Evolutionary conservation across 2,329 filamentous ascomycete species (phyloP), one percentile per base, ranked within the genome.

Genomic region (Penicillium sp.): DNA sequence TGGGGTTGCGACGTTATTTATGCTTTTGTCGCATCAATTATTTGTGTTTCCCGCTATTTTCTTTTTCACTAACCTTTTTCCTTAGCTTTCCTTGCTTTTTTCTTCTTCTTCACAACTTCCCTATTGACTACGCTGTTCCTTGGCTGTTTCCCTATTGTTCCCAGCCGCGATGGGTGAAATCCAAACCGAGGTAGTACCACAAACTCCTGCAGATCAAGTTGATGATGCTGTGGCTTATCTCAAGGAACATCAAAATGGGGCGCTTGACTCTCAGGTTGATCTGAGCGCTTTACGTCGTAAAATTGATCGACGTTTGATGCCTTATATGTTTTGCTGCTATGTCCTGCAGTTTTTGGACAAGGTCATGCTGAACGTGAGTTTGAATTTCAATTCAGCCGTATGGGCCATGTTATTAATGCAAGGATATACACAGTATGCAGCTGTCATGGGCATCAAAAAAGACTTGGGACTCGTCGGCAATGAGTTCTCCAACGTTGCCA

Each of bases 401-500:
- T 19, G 7, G 9, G 9, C n/a, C 21, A 19, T 38, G 6, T n/a
- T 7, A 12, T 36, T 57, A 51, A 52, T 12, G 17, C 12, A 21
- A 29, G n/a, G 31, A 38, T 44, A 6, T 33, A 10, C 10, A n/a
- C 35, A 65, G 65, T 67, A 88, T 66, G 84, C 83, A 12, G 82
- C 82, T 51, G 83, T 88, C 38, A 88, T 88, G 85, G 84, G 84
- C 6, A 70, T 89, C 6, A 76, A 71, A 29, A 72, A 78, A 57
- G 83, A 86, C 49, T 77, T 85, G 2, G 73, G 79, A 1, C 76
- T 88, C 15, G 68, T 70, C 12, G 81, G 81, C 38, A 86, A 87
- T 60, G 79, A 88, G 31, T 87, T 87, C 68, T 82, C 81, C 58
- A 84, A 85, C 66, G 72, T 83, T 12, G 83, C 83, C 1, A 85